phyloP scores from a whole-genome alignment of 2,329 filamentous ascomycete genomes.

The Paracoccidioides lutzii region DNA sequence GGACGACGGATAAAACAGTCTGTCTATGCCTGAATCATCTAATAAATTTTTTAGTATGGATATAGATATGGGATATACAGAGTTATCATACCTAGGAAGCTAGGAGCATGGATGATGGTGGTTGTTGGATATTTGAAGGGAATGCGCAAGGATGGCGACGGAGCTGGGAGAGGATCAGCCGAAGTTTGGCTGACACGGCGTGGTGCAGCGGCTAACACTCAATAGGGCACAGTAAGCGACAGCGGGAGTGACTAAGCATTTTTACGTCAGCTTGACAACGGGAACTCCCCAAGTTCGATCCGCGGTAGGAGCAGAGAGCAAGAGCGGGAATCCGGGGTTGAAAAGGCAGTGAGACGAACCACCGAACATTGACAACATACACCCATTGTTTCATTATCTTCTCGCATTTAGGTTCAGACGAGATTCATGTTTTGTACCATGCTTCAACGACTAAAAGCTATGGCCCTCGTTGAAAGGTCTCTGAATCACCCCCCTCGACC shows the following conservation, averaged over 20 bases:
- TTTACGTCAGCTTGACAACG: background rate
- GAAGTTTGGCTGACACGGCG: background rate
- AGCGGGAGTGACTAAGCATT: background rate
- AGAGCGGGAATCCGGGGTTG: background rate
- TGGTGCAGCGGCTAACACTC: slow-evolving; percentile 1
- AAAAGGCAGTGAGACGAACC: too few relatives aligned
- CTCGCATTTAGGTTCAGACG: too few relatives aligned
- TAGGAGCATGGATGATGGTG: background rate
- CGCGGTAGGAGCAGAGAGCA: background rate
- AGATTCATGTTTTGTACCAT: too few relatives aligned
- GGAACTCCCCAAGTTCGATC: background rate
- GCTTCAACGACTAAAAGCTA: too few relatives aligned
- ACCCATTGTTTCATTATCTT: too few relatives aligned
- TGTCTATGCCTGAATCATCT: background rate
- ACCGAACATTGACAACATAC: too few relatives aligned
- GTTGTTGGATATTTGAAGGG: too few relatives aligned
- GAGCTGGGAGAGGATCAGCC: background rate
- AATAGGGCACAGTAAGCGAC: background rate
- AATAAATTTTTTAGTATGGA: background rate
- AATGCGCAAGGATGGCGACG: background rate
- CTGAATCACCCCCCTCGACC: too few relatives aligned
- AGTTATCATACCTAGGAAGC: too few relatives aligned
- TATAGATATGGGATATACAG: background rate
- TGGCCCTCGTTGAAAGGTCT: too few relatives aligned
- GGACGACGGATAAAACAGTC: background rate